A percentile compares a stretch with the other conserved stretches of the same genome.
These are phyloP conservation scores for Leucocoprinus leucothites DNA, from an alignment of 768 basidiomycete genomes.

Conservation along the genomic window DNA sequence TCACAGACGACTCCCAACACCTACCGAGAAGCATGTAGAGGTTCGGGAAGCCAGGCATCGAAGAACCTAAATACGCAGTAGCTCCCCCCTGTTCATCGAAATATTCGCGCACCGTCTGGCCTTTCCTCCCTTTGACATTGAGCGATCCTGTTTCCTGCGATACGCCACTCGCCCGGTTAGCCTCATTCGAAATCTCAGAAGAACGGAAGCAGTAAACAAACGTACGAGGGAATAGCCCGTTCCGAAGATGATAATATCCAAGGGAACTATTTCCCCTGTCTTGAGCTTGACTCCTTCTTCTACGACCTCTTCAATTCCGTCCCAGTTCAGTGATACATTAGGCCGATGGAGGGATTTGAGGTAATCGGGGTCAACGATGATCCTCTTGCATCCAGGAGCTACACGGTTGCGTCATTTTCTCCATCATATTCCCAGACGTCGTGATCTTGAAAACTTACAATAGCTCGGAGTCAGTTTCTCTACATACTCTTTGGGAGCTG, in stretches of 20 bases:
- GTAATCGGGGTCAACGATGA: constrained; percentile 60
- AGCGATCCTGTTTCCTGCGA: constrained; percentile 34
- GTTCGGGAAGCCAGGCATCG: constrained; percentile 56
- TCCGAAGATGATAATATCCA: constrained; percentile 57
- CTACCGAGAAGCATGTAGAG: constrained; percentile 45
- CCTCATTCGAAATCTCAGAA: constrained; percentile 1
- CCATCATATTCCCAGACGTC: background rate
- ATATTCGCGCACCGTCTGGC: constrained; percentile 40
- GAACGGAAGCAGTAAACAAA: constrained; percentile 8
- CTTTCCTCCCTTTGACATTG: constrained; percentile 39
- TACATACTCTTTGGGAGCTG: constrained; percentile 46
- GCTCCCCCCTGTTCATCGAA: constrained; percentile 46
- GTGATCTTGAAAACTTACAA: constrained; percentile 30
- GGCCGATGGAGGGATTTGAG: constrained; percentile 47
- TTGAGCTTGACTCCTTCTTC: constrained; percentile 48
- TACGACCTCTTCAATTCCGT: constrained; percentile 43
- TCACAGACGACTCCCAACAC: constrained; percentile 16
- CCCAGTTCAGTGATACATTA: constrained; percentile 52
- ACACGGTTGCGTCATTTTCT: background rate
- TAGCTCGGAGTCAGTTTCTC: constrained; percentile 48
- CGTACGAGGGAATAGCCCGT: constrained; percentile 52
- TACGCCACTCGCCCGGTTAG: background rate
- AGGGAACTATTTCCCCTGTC: constrained; percentile 43
- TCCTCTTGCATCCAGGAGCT: constrained; percentile 64
- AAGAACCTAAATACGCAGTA: constrained; percentile 50